Base-by-base conservation (phyloP, 805 yeast genomes). In the Dipodascus geniculatus region DNA sequence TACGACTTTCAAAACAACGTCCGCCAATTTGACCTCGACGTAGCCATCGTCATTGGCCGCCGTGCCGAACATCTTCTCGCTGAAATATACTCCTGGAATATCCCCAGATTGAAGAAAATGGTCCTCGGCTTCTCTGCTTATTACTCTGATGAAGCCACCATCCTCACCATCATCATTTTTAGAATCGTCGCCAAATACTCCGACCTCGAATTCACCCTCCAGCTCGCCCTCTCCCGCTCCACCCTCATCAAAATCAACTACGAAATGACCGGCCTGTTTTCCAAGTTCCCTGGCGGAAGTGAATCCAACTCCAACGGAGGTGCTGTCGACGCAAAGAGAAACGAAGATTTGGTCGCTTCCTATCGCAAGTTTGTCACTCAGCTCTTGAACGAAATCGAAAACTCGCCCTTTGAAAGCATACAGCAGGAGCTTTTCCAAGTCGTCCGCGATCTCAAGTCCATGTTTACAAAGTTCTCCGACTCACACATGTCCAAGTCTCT, bases 391-490 rank as follows among this genome's bases (percentile, higher is more conserved):
- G 65, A 65, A 52, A 55, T 65, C 55, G 67, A 65, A 49, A 52
- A 60, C 2, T 55, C 67, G 6, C 60, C 64, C 16, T 55, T 56
- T 22, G 63, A 58, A 22, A 55, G 57, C 8, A 64, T 58, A 11
- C 60, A 59, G 33, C 63, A 60, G 52, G 66, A 65, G 49, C 58
- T 63, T 57, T 63, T 63, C 58, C 65, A 62, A 31, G 61, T 65
- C 2, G 67, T 63, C 8, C 55, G 56, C 2, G 68, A 65, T 42
- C 56, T 65, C 17, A 58, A 59, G 50, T 54, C 54, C n/a, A 65
- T 65, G 68, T 65, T 65, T 55, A 42, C 50, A 38, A 57, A 58
- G 52, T 64, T 58, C 53, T 55, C 63, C 47, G 55, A 53, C 22
- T 55, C 54, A 33, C 60, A 49, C 48, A 22, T 22, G 23, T 22